Evolutionary conservation across 257 asterid genomes (phyloP).

Genomic region (Solanum sejunctum): DNA sequence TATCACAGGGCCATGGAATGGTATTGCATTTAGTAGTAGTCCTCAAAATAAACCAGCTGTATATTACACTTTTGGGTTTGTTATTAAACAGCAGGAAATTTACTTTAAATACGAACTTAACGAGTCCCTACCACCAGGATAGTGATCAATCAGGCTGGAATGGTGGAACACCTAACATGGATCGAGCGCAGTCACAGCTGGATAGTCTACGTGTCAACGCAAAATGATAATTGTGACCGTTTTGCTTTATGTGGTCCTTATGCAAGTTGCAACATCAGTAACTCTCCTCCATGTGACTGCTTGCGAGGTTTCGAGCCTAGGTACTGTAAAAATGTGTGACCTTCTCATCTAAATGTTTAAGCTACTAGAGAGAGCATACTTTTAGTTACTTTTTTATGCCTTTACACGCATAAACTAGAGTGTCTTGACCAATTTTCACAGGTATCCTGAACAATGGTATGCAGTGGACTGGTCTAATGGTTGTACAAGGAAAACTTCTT

Average conservation of each 20-base stretch:
- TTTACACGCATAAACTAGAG: background rate
- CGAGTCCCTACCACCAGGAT: background rate
- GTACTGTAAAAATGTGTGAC: background rate
- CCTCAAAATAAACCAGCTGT: background rate
- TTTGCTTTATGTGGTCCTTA: background rate
- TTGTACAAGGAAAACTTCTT: background rate
- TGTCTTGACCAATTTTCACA: background rate
- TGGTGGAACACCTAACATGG: background rate
- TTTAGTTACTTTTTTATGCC: background rate
- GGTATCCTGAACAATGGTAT: background rate
- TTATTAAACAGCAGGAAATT: background rate
- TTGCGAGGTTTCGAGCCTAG: background rate
- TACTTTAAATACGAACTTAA: background rate
- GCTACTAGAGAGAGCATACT: background rate
- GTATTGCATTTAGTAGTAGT: background rate
- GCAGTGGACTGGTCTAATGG: conserved; percentile 8
- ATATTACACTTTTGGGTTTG: background rate
- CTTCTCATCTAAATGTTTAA: background rate
- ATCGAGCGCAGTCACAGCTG: background rate
- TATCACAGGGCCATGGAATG: conserved; percentile 10
- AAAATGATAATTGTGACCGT: background rate
- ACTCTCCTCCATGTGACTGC: conserved; percentile 2
- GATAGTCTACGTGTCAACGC: background rate
- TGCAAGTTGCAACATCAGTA: background rate
- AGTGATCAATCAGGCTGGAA: background rate